A percentile compares a stretch with the other conserved stretches of the same genome.
Evolutionary conservation across 2,329 filamentous ascomycete genomes (phyloP).

Genomic region (Penicillium sp.): DNA sequence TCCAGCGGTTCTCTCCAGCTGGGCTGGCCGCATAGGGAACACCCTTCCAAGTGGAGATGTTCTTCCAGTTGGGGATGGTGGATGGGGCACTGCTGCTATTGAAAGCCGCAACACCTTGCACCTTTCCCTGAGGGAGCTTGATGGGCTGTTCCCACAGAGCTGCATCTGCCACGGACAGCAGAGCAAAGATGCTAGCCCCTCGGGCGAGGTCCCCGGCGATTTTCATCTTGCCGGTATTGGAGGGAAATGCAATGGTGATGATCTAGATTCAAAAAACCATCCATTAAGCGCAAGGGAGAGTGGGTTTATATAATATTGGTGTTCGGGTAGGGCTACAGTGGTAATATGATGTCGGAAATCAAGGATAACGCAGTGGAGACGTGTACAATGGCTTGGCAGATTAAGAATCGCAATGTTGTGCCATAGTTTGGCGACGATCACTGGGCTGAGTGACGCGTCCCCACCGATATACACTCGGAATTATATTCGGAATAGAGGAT

Average conservation of each 20-base stretch:
- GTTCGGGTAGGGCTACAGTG: not conserved
- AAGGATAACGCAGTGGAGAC: not conserved
- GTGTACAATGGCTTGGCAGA: not conserved
- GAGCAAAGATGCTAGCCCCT: not conserved
- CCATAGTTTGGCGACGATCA: not conserved
- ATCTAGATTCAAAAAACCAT: not conserved
- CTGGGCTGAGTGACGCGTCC: not conserved
- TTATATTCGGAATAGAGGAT: not conserved
- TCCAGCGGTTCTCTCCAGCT: not conserved
- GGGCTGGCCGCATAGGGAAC: not conserved
- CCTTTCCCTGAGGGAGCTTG: not conserved
- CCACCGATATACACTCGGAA: not conserved
- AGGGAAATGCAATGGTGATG: not conserved
- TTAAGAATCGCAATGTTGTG: not conserved
- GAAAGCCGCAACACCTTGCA: not conserved
- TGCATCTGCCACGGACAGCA: not conserved
- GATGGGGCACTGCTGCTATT: not conserved
- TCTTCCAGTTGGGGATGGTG: not conserved
- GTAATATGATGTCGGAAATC: not conserved
- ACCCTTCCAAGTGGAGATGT: not conserved
- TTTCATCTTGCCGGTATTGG: not conserved
- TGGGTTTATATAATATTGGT: not conserved
- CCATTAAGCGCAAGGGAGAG: not conserved
- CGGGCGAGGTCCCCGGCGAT: not conserved
- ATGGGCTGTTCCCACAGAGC: not conserved